phyloP scores from a whole-genome alignment of 495 filamentous ascomycete species.

The Talaromyces stipitatus region DNA sequence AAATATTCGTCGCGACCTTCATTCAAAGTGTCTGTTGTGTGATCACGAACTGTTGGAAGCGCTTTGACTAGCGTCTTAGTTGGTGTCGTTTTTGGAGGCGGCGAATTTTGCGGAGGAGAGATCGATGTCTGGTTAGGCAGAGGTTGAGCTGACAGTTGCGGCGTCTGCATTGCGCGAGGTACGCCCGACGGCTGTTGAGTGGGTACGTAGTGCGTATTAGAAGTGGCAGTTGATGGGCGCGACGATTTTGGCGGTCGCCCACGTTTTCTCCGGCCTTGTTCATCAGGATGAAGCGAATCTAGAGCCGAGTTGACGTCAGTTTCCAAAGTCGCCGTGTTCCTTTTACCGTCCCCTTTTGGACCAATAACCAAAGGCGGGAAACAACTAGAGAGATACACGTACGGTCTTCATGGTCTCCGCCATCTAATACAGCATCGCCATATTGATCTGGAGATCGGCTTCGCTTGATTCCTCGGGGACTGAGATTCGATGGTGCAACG shows the following conservation, averaged over 20 bases:
- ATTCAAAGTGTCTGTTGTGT: slow-evolving; percentile 93
- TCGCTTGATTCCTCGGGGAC: slow-evolving; percentile 79
- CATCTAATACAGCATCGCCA: slow-evolving; percentile 52
- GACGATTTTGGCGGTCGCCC: slow-evolving; percentile 70
- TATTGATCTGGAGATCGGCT: slow-evolving; percentile 79
- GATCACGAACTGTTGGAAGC: slow-evolving; percentile 89
- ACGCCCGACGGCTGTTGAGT: slow-evolving; percentile 40
- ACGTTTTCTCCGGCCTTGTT: slow-evolving; percentile 77
- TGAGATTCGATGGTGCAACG: slow-evolving; percentile 38
- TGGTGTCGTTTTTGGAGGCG: slow-evolving; percentile 76
- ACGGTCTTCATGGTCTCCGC: slow-evolving; percentile 75
- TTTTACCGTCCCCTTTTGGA: background rate
- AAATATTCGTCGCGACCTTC: slow-evolving; percentile 94
- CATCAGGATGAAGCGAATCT: slow-evolving; percentile 33
- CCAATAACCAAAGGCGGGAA: background rate
- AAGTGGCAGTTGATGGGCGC: slow-evolving; percentile 40
- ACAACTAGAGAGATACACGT: slow-evolving; percentile 38
- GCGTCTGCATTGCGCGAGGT: slow-evolving; percentile 59
- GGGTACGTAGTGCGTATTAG: slow-evolving; percentile 17
- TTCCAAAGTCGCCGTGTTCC: background rate
- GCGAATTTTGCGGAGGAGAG: slow-evolving; percentile 66
- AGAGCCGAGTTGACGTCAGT: background rate
- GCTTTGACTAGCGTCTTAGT: slow-evolving; percentile 89
- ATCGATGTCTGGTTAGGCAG: slow-evolving; percentile 48
- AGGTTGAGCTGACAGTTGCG: slow-evolving; percentile 64